Base-by-base conservation (phyloP, 2,329 filamentous ascomycete species). In the Fusarium lateritium region DNA sequence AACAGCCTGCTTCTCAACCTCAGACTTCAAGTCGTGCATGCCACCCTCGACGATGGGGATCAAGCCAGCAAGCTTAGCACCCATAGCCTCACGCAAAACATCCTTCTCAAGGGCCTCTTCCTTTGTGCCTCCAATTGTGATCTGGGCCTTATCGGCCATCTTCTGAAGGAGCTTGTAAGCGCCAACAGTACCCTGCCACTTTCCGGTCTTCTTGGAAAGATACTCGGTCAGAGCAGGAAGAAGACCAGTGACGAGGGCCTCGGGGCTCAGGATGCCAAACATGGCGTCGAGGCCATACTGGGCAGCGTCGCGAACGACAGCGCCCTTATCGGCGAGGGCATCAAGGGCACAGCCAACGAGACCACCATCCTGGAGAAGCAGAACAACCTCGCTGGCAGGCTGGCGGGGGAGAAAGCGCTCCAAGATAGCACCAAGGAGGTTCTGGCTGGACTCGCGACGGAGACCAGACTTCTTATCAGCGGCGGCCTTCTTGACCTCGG, bases 181-280 rank as follows among this genome's bases (percentile, higher is more conserved):
- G 64, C 92, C 94, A 54, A 98, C 93, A 17, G 93, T 93, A 64
- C 96, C 96, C 82, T 99, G 96, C 96, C 96, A 99, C 83, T 99
- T 99, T 71, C 93, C 94, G 17, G 94, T 92, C 76, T 89, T 89
- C 82, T 94, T 97, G 77, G 85, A 85, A 31, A 99, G 85, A 79
- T 98, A 98, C 53, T 86, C 81, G 66, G 85, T 82, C 40, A 99
- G 83, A 17, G 89, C 86, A 4, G 96, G 94, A 52, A 99, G 84
- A 42, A 99, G 86, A 21, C 92, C 94, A 67, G 89, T 88, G 53
- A 97, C 91, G 76, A 97, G 88, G 50, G 93, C 90, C 83, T 98
- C 96, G 57, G 94, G 83, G 76, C 88, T 90, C 67, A 99, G 83
- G 76, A 91, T 89, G 70, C 86, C 85, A 80, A 97, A 97, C 24